Evolutionary conservation across 352 stramenopile species (phyloP).

Genomic region (Phytophthora syringae): DNA sequence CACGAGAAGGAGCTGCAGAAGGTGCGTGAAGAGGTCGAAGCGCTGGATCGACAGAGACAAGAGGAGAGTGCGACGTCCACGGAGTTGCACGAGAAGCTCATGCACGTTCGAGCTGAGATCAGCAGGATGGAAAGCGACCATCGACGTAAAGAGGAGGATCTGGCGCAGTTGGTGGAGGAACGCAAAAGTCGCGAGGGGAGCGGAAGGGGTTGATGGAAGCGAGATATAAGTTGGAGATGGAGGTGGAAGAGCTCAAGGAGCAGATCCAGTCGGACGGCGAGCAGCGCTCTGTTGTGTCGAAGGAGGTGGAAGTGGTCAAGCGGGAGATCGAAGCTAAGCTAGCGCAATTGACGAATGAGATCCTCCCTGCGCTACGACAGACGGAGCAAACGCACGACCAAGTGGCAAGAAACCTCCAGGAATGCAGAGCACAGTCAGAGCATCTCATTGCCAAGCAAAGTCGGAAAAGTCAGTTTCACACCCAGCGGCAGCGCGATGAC

Average conservation of each 20-base stretch:
- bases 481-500: constrained; percentile 92
- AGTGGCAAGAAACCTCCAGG: constrained; percentile 74
- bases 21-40: constrained; percentile 67
- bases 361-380: constrained; percentile 58
- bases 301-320: constrained; percentile 61
- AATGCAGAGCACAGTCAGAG: constrained; percentile 73
- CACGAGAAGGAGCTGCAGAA: constrained; percentile 87
- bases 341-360: constrained; percentile 51
- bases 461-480: constrained; percentile 94
- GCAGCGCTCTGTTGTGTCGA: constrained; percentile 53
- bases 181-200: constrained; percentile 65
- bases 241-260: constrained; percentile 80
- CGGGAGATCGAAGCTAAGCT: constrained; percentile 61
- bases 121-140: constrained; percentile 55
- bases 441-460: constrained; percentile 97
- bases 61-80: constrained; percentile 57
- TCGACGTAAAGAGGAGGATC: constrained; percentile 55
- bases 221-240: constrained; percentile 82
- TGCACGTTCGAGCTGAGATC: constrained; percentile 60
- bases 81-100: constrained; percentile 76
- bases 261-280: constrained; percentile 51
- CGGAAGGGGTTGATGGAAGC: constrained; percentile 81
- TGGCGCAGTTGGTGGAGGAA: constrained; percentile 57
- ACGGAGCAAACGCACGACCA: constrained; percentile 82
- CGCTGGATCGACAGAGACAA: constrained; percentile 69